Percentiles rank a stretch among this genome's conserved stretches.
These are phyloP conservation scores for Lichtheimia ramosa DNA, from an alignment of 371 early-diverging fungal genomes.

Conservation along the genomic window DNA sequence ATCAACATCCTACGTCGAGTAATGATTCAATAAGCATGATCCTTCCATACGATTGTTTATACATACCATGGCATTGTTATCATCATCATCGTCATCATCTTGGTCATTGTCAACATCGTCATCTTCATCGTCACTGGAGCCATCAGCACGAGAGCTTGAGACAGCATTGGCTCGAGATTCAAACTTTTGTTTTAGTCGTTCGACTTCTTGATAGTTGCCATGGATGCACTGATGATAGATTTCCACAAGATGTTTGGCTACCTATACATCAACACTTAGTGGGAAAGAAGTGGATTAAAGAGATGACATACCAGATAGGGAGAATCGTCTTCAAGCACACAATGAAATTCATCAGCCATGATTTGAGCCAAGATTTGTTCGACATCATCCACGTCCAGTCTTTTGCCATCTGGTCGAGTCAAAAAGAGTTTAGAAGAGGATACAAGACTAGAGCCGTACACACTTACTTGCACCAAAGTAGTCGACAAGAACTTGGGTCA, in stretches of 20 bases:
- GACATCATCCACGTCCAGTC: constrained; percentile 59
- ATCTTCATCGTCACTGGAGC: constrained; percentile 16
- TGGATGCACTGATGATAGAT: constrained; percentile 54
- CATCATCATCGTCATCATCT: constrained; percentile 23
- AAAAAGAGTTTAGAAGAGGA: background rate
- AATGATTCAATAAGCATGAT: background rate
- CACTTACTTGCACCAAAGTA: constrained; percentile 65
- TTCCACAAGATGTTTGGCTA: constrained; percentile 51
- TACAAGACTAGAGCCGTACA: background rate
- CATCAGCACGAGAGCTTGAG: constrained; percentile 29
- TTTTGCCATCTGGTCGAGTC: constrained; percentile 51
- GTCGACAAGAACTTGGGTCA: constrained; percentile 69
- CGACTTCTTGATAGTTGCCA: constrained; percentile 54
- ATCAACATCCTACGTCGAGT: constrained; percentile 2
- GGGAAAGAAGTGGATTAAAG: background rate
- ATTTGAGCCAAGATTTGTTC: constrained; percentile 63
- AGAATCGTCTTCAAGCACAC: constrained; percentile 65
- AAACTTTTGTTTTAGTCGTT: constrained; percentile 47
- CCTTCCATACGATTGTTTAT: background rate
- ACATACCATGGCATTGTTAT: background rate
- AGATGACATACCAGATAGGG: constrained; percentile 39
- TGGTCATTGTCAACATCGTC: constrained; percentile 39
- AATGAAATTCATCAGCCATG: constrained; percentile 71
- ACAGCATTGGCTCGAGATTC: constrained; percentile 25
- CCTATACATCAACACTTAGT: constrained; percentile 28